Conservation (phyloP, 129 eudicot genomes). For the Arctium lappa region DNA sequence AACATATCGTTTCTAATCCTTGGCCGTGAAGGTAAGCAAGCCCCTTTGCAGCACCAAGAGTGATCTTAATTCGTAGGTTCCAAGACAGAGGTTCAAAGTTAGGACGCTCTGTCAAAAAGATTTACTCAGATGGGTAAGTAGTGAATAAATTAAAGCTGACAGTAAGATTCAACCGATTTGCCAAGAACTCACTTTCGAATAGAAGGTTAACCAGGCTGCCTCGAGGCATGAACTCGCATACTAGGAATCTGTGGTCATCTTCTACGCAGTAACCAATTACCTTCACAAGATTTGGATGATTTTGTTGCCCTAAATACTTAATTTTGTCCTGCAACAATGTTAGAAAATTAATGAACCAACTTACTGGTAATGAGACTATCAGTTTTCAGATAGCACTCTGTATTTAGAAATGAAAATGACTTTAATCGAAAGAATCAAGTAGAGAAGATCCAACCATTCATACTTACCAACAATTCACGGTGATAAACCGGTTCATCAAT, state of each 20-base stretch:
- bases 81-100: slow-evolving; percentile 36
- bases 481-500: slow-evolving; percentile 38
- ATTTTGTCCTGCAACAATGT: slow-evolving; percentile 48
- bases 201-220: slow-evolving; percentile 78
- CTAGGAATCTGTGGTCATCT: slow-evolving; percentile 56
- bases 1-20: too few species aligned
- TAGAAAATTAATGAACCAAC: not conserved
- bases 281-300: slow-evolving; percentile 70
- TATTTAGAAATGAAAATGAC: too few species aligned
- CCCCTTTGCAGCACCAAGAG: too few species aligned
- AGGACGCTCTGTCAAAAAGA: slow-evolving; percentile 39
- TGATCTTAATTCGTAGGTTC: too few species aligned
- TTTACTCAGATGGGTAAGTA: not conserved
- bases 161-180: not conserved
- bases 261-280: slow-evolving; percentile 70
- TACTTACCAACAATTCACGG: slow-evolving; percentile 73
- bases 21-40: too few species aligned
- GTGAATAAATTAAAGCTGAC: not conserved
- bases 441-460: too few species aligned
- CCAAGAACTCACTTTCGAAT: slow-evolving; percentile 52
- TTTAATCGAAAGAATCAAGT: too few species aligned
- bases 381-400: not conserved
- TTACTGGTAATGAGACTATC: not conserved
- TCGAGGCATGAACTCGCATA: slow-evolving; percentile 67
- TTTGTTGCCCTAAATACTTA: slow-evolving; percentile 57